Conservation (phyloP, 169 alveolate genomes). For the Eimeria sp. region DNA sequence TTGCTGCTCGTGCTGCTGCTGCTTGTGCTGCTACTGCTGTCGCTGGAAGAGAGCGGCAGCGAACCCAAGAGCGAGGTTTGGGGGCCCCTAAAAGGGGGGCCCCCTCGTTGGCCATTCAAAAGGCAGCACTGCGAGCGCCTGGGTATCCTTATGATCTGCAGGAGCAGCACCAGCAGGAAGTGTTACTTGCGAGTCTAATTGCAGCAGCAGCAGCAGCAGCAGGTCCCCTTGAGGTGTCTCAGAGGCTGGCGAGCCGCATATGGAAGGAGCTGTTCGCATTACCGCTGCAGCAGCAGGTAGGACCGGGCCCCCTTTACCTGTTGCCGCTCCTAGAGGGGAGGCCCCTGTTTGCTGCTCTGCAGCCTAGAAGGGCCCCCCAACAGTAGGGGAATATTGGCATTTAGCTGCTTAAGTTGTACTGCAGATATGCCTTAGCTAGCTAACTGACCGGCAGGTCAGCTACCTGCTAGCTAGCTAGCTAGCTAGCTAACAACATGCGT, state of each 20-base stretch:
- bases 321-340: too few species aligned
- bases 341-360: too few species aligned
- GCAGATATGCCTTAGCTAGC: not conserved
- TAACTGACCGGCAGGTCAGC: not conserved
- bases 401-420: too few species aligned
- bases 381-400: not conserved
- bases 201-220: slow-evolving; percentile 54
- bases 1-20: slow-evolving; percentile 23
- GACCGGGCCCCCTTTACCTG: not conserved
- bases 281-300: slow-evolving; percentile 40
- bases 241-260: not conserved
- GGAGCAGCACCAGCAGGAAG: slow-evolving; percentile 19
- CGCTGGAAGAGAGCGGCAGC: not conserved
- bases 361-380: not conserved
- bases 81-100: slow-evolving; percentile 9
- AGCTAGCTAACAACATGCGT: not conserved
- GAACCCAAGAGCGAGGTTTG: not conserved
- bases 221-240: slow-evolving; percentile 25
- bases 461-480: not conserved
- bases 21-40: slow-evolving; percentile 34
- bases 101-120: not conserved
- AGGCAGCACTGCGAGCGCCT: not conserved
- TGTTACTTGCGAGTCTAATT: not conserved
- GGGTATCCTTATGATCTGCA: not conserved
- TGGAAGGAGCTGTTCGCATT: slow-evolving; percentile 1